Conservation (phyloP, 768 basidiomycete genomes). For the Lentinula sp. region DNA sequence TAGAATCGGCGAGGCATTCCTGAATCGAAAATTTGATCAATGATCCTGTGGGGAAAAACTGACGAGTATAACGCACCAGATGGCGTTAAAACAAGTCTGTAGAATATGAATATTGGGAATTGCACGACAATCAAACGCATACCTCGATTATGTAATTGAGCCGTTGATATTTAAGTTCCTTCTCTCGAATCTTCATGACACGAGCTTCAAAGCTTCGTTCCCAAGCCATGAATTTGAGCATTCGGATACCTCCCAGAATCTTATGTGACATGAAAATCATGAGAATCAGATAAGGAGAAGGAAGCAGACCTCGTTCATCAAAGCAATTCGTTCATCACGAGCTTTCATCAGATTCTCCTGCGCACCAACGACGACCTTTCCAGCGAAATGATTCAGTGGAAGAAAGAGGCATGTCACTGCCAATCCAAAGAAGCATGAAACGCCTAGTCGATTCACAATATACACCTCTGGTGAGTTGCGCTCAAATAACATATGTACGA, state of each 20-base stretch:
- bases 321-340: conserved; percentile 80
- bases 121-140: background rate
- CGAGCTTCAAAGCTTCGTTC: conserved; percentile 83
- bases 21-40: conserved; percentile 21
- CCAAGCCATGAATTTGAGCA: conserved; percentile 98
- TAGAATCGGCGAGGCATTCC: conserved; percentile 45
- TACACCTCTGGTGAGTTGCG: background rate
- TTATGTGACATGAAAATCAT: conserved; percentile 18
- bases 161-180: conserved; percentile 79
- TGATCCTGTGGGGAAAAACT: background rate
- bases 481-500: background rate
- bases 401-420: conserved; percentile 64
- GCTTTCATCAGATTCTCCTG: conserved; percentile 90
- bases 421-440: conserved; percentile 74
- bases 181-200: conserved; percentile 67
- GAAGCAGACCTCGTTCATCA: conserved; percentile 71
- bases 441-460: conserved; percentile 24
- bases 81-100: conserved; percentile 41
- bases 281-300: background rate
- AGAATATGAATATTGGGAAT: background rate
- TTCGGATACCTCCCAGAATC: conserved; percentile 83
- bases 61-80: conserved; percentile 25
- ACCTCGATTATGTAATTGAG: conserved; percentile 87
- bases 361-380: conserved; percentile 68
- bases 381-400: conserved; percentile 81